phyloP scores from a whole-genome alignment of 2,329 filamentous ascomycete species.

The Chrysosporium keratinophilum region DNA sequence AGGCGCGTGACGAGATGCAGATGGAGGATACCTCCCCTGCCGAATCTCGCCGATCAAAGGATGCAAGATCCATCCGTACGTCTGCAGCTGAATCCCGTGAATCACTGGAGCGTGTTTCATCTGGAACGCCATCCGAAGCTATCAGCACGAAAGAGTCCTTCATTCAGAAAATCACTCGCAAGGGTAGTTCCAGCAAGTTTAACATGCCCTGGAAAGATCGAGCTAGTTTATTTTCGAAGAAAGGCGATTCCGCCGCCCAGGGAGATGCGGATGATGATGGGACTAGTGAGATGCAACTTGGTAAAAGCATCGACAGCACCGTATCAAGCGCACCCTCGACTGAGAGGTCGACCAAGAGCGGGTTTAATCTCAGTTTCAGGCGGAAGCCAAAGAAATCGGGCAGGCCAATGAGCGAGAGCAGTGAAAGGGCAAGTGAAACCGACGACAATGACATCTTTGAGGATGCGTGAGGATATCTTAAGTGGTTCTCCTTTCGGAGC shows the following conservation, averaged over 20 bases:
- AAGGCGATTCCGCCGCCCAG: constrained; percentile 30
- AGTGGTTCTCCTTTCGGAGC: not conserved
- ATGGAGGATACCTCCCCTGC: constrained; percentile 32
- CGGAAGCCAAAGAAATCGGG: constrained; percentile 38
- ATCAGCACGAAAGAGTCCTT: constrained; percentile 39
- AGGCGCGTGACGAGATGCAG: constrained; percentile 21
- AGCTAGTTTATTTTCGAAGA: constrained; percentile 38
- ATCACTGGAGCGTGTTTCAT: constrained; percentile 39
- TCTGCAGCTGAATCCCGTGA: constrained; percentile 40
- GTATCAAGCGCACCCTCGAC: constrained; percentile 33
- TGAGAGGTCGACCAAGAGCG: constrained; percentile 36
- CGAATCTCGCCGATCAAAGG: constrained; percentile 36
- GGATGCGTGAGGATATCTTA: constrained; percentile 17
- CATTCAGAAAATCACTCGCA: constrained; percentile 43
- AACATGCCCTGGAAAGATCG: constrained; percentile 44
- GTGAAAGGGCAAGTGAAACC: constrained; percentile 35
- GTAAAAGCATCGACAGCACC: constrained; percentile 36
- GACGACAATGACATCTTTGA: constrained; percentile 36
- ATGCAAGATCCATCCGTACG: constrained; percentile 36
- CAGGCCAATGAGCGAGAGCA: constrained; percentile 34
- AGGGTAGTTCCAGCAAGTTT: constrained; percentile 43
- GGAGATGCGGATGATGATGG: constrained; percentile 39
- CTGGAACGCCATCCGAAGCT: constrained; percentile 34
- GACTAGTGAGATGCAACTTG: constrained; percentile 30
- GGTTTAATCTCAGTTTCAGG: constrained; percentile 38